These are phyloP conservation scores for Ramaria sp. DNA, from an alignment of 768 basidiomycete species.

Conservation along the genomic window DNA sequence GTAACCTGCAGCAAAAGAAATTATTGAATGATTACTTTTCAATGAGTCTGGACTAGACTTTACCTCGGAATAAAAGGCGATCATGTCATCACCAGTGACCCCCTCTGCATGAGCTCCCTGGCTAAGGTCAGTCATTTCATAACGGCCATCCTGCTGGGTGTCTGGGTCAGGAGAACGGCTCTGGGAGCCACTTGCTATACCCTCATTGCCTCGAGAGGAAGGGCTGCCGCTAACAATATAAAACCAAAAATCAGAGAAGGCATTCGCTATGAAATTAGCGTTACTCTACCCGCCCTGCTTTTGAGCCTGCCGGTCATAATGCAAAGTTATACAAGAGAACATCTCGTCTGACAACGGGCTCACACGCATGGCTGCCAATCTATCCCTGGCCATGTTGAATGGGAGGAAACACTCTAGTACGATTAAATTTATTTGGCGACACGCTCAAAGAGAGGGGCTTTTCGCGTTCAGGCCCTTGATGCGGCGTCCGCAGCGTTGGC, in stretches of 20 bases:
- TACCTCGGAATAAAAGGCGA: background rate
- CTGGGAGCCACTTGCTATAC: background rate
- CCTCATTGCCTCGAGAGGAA: background rate
- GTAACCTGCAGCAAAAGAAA: constrained; percentile 40
- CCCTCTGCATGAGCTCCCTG: background rate
- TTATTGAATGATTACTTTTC: background rate
- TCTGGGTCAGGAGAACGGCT: background rate
- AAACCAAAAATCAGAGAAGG: background rate
- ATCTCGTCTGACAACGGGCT: background rate
- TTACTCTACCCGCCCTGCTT: no score
- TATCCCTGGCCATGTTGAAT: background rate
- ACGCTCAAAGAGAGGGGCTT: background rate
- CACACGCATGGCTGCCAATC: background rate
- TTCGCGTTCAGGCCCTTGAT: no score
- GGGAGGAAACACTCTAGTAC: no score
- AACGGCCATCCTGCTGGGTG: background rate
- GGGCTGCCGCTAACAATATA: background rate
- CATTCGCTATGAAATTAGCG: background rate
- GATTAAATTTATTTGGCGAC: background rate
- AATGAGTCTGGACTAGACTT: background rate
- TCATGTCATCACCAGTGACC: background rate
- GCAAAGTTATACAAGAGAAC: no score
- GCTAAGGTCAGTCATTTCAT: background rate
- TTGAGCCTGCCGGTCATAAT: no score
- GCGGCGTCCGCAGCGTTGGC: no score